phyloP scores from a whole-genome alignment of 2,329 filamentous ascomycete genomes.

The Colletotrichum trifolii region DNA sequence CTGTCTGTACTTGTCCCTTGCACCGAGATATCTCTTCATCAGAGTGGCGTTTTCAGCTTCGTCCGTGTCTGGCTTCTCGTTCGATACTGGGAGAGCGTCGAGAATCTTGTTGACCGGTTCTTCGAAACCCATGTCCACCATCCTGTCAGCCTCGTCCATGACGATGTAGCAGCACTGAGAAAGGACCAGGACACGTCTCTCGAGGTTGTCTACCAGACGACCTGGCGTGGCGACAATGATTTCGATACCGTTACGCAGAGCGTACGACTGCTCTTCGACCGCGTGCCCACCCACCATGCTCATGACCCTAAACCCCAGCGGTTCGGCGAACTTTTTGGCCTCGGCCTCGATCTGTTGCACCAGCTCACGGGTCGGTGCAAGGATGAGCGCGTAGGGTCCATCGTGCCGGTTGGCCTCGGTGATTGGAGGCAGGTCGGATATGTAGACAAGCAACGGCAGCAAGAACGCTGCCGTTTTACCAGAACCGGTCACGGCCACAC shows the following conservation, averaged over 20 bases:
- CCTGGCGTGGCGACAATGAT: conserved; percentile 99
- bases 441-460: conserved; percentile 92
- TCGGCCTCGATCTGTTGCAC: conserved; percentile 97
- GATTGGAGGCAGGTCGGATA: conserved; percentile 86
- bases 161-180: conserved; percentile 98
- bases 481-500: conserved; percentile 96
- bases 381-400: conserved; percentile 95
- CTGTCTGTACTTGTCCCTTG: conserved; percentile 86
- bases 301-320: conserved; percentile 92
- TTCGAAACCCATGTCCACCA: conserved; percentile 99
- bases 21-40: conserved; percentile 85
- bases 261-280: conserved; percentile 92
- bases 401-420: conserved; percentile 91
- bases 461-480: conserved; percentile 98
- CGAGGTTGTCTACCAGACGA: conserved; percentile 96
- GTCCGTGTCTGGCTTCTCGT: conserved; percentile 95
- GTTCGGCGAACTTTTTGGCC: conserved; percentile 89
- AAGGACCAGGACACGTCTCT: conserved; percentile 89
- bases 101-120: conserved; percentile 98
- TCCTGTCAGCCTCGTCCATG: conserved; percentile 99
- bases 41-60: conserved; percentile 85
- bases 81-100: conserved; percentile 88
- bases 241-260: conserved; percentile 90
- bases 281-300: conserved; percentile 98
- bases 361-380: conserved; percentile 95